Base-by-base conservation (phyloP, 352 stramenopile genomes). In the Pythium catenulatum region DNA sequence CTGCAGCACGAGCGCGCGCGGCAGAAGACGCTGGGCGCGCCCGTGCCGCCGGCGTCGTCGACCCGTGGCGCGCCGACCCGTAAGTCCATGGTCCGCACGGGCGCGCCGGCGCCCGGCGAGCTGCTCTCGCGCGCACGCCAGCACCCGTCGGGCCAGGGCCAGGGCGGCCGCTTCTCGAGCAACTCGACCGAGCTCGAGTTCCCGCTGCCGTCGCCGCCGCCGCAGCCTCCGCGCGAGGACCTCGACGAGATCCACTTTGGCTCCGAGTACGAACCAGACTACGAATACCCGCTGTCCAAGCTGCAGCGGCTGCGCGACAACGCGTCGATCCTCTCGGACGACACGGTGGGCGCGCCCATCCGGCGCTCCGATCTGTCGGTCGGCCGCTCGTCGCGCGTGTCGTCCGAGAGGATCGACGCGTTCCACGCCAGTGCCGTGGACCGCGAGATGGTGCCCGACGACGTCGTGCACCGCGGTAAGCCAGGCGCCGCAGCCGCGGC, bases 241-340 rank as follows among this genome's bases (percentile, higher is more conserved):
- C 27, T 87, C 27, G 91, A 95, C 30, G 87, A 86, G 9, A 89
- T 95, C 72, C 87, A 85, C 14, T 88, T 94, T 25, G 90, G 87
- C 37, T 91, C 87, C 0, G 90, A 95, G 46, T 95, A 90, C 84
- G 87, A 89, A 7, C 41, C 88, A 13, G 89, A 95, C 30, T 50
- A 77, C 13, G 70, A 73, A 30, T 82, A 86, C 79, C 76, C 88
- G 13, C 17, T 92, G 76, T 9, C 87, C 77, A 80, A 56, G 34
- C 45, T 91, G 54, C 84, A 84, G 25, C 75, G 68, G 3, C 59
- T 85, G n/a, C 82, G 56, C 23, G 75, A 79, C 46, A 85, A 89
- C 36, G 56, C 25, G 2, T 85, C 83, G 23, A 74, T 79, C 13
- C 32, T 85, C 4, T 87, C 85, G 21, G 85, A 90, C 25, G 86